These are phyloP conservation scores for Pseudoneurospora amorphoporcata DNA, from an alignment of 495 filamentous ascomycete species.

Conservation along the genomic window DNA sequence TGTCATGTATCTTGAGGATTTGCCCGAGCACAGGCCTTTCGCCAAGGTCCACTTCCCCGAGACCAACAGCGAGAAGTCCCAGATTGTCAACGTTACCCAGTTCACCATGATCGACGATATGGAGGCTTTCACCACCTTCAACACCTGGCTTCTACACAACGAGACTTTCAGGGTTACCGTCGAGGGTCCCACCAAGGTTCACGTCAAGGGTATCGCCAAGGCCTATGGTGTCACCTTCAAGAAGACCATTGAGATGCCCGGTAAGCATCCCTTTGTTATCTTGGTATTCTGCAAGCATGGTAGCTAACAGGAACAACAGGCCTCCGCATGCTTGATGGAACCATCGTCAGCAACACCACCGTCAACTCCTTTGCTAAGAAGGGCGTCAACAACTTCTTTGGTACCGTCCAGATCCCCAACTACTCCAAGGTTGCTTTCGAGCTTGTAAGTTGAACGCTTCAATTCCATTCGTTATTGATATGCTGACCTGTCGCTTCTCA, in stretches of 20 bases:
- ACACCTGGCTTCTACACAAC: conserved; percentile 42
- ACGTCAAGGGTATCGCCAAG: conserved; percentile 27
- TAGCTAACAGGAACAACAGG: conserved; percentile 16
- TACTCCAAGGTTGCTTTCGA: conserved; percentile 52
- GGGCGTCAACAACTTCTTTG: conserved; percentile 53
- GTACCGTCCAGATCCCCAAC: conserved; percentile 58
- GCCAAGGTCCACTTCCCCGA: conserved; percentile 42
- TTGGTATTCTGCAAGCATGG: neutral
- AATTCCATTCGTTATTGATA: neutral
- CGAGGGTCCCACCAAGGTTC: conserved; percentile 29
- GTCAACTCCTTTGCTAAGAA: conserved; percentile 30
- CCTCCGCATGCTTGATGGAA: conserved; percentile 44
- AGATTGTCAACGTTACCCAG: conserved; percentile 47
- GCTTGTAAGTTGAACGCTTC: conserved; percentile 38
- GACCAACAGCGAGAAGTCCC: conserved; percentile 41
- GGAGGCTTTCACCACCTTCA: conserved; percentile 48
- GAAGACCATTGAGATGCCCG: conserved; percentile 31
- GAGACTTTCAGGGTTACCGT: conserved; percentile 28
- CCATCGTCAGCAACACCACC: conserved; percentile 42
- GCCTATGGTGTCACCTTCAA: conserved; percentile 30
- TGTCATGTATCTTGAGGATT: conserved; percentile 43
- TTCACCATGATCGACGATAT: conserved; percentile 45
- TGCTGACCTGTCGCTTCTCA: conserved; percentile 21
- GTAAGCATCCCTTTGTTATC: conserved; percentile 3
- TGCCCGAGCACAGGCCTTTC: conserved; percentile 44